These are phyloP conservation scores for Fusarium mundagurra DNA, from an alignment of 2,329 filamentous ascomycete genomes.

Conservation along the genomic window DNA sequence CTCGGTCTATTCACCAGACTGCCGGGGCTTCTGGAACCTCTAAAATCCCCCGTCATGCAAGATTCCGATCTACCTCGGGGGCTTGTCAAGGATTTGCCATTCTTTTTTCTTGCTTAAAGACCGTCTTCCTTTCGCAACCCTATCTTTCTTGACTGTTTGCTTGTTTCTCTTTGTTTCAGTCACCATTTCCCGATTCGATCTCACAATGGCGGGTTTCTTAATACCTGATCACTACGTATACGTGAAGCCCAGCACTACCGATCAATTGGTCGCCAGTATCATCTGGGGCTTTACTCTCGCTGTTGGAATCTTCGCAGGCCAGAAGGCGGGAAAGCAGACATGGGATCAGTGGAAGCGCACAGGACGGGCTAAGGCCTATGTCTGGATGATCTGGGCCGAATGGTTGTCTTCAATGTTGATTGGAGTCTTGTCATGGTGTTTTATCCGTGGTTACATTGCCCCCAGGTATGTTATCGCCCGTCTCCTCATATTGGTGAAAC, in stretches of 20 bases:
- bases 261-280: constrained; percentile 38
- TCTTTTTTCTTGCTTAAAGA: neutral
- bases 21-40: neutral
- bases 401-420: constrained; percentile 34
- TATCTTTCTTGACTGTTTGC: neutral
- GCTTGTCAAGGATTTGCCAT: neutral
- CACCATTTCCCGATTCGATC: neutral
- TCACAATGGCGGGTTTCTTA: constrained; percentile 20
- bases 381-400: constrained; percentile 38
- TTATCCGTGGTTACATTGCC: constrained; percentile 26
- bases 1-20: neutral
- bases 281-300: constrained; percentile 41
- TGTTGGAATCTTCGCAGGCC: constrained; percentile 28
- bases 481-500: no score
- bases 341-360: constrained; percentile 30
- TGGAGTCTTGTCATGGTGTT: constrained; percentile 34
- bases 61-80: neutral
- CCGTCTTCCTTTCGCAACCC: neutral
- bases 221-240: constrained; percentile 30
- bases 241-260: constrained; percentile 19
- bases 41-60: neutral
- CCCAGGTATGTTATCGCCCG: constrained; percentile 22
- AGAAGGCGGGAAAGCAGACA: constrained; percentile 36
- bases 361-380: constrained; percentile 24
- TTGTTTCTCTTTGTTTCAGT: neutral